Evolutionary conservation across 1,284 basidiomycete genomes (phyloP).

Genomic region (Ceratobasidium sp.): DNA sequence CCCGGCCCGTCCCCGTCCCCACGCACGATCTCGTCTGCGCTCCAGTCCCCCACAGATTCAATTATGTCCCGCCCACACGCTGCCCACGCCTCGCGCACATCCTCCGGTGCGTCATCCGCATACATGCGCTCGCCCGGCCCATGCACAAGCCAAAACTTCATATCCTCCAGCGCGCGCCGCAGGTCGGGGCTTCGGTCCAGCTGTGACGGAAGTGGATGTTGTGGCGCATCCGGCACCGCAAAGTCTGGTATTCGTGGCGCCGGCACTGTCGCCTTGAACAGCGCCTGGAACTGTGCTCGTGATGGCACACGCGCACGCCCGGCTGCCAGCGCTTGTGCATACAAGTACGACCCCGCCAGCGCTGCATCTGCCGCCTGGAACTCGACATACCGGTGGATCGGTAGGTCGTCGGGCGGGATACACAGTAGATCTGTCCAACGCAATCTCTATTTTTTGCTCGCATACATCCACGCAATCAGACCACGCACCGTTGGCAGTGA

Average conservation of each 20-base stretch:
- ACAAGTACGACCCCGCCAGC: conserved; percentile 78
- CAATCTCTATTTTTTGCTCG: conserved; percentile 15
- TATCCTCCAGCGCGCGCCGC: conserved; percentile 65
- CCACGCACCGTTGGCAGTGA: conserved; percentile 89
- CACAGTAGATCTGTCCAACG: conserved; percentile 68
- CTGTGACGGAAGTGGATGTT: conserved; percentile 58
- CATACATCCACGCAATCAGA: conserved; percentile 6
- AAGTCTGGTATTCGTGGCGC: conserved; percentile 48
- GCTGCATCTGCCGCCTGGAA: conserved; percentile 71
- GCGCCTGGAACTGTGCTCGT: not conserved
- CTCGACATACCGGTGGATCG: conserved; percentile 71
- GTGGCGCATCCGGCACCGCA: conserved; percentile 53
- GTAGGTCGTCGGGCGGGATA: conserved; percentile 77
- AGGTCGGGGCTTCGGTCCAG: conserved; percentile 63
- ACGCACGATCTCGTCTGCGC: not conserved
- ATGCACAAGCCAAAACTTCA: conserved; percentile 64
- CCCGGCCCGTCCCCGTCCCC: not conserved
- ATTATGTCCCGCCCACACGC: conserved; percentile 36
- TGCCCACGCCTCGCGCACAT: conserved; percentile 32
- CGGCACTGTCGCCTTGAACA: conserved; percentile 16
- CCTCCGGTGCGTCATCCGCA: not conserved
- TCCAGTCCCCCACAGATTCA: conserved; percentile 47
- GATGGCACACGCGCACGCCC: conserved; percentile 50
- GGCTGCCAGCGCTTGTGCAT: conserved; percentile 66
- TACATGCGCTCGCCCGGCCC: not conserved